Evolutionary conservation across 495 filamentous ascomycete species (phyloP).

Genomic region (Annulohypoxylon nitens): DNA sequence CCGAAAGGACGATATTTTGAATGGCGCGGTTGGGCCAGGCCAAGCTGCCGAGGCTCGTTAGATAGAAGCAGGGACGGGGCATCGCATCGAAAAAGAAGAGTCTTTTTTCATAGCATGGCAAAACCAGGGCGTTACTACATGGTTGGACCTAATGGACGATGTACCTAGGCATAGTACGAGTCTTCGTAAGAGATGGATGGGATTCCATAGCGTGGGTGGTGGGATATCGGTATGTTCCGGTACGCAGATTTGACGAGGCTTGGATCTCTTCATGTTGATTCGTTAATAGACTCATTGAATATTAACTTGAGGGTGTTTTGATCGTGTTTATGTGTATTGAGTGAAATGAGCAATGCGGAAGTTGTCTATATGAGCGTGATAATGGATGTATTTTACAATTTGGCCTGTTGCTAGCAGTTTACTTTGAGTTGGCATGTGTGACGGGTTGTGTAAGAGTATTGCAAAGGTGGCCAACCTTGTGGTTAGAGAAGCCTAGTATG

Average conservation of each 20-base stretch:
- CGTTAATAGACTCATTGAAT: constrained; percentile 18
- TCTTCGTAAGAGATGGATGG: neutral
- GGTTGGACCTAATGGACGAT: constrained; percentile 6
- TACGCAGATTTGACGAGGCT: constrained; percentile 11
- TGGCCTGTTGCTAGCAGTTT: neutral
- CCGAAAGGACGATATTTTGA: constrained; percentile 1
- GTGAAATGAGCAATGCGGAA: neutral
- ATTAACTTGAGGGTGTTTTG: neutral
- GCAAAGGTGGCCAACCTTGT: too few relatives aligned
- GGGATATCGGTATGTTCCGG: neutral
- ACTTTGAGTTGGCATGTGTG: neutral
- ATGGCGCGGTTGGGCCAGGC: constrained; percentile 13
- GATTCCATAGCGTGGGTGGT: neutral
- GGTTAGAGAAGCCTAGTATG: too few relatives aligned
- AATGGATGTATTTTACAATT: neutral
- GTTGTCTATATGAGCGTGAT: neutral
- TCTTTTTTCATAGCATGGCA: constrained; percentile 20
- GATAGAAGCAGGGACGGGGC: constrained; percentile 6
- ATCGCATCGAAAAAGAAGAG: neutral
- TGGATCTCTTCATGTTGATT: constrained; percentile 25
- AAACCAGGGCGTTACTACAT: constrained; percentile 24
- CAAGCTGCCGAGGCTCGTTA: constrained; percentile 4
- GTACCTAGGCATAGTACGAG: constrained; percentile 3
- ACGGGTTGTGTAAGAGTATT: neutral
- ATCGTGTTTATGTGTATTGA: neutral